Conservation (phyloP, 2,329 filamentous ascomycete species). For the Corinectria fuckeliana region DNA sequence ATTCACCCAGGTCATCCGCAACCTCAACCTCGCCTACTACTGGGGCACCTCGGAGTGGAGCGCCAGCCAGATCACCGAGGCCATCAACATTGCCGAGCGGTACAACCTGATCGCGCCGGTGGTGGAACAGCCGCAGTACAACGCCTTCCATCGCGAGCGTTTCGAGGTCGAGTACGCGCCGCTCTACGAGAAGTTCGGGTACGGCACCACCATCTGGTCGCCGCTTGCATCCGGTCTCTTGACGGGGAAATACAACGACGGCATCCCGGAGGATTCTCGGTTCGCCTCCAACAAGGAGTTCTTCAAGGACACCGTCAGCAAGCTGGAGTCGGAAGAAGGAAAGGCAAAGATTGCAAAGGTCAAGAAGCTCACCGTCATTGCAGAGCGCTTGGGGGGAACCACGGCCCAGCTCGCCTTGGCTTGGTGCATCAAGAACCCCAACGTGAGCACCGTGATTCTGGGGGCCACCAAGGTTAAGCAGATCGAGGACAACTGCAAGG, state of each 20-base stretch:
- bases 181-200: constrained; percentile 62
- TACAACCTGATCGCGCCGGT: constrained; percentile 68
- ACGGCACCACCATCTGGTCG: constrained; percentile 67
- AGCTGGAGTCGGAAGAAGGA: constrained; percentile 24
- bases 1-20: constrained; percentile 37
- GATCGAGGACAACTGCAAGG: constrained; percentile 36
- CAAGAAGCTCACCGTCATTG: constrained; percentile 30
- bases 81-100: constrained; percentile 59
- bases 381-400: constrained; percentile 34
- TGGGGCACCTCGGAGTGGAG: constrained; percentile 71
- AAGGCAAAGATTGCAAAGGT: constrained; percentile 39
- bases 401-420: constrained; percentile 35
- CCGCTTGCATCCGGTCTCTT: constrained; percentile 64
- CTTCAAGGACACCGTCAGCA: constrained; percentile 22
- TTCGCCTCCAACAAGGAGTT: constrained; percentile 48
- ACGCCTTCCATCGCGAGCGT: constrained; percentile 64
- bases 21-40: constrained; percentile 39
- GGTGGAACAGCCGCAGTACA: constrained; percentile 73
- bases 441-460: constrained; percentile 40
- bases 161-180: constrained; percentile 69
- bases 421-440: constrained; percentile 37
- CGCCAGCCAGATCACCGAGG: constrained; percentile 69
- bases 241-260: constrained; percentile 70
- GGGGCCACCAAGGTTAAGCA: constrained; percentile 38
- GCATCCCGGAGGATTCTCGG: constrained; percentile 62